A percentile compares a stretch with the other conserved stretches of the same genome.
These are phyloP conservation scores for Fraxinus dipetala DNA, from an alignment of 305 asterid genomes.

Conservation along the genomic window DNA sequence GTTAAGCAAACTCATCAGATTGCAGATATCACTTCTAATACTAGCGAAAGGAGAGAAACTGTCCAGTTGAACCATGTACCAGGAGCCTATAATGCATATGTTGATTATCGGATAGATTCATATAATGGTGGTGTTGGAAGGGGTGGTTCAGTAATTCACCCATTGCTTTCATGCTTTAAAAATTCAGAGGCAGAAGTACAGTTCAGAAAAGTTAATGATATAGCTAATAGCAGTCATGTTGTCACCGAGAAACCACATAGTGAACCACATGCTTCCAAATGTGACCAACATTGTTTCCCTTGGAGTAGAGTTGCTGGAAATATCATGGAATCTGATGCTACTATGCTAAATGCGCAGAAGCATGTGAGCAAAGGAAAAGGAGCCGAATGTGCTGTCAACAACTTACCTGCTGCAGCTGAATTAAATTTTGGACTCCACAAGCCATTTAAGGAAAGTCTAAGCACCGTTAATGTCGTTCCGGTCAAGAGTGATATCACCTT, in stretches of 20 bases:
- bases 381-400: conserved; percentile 24
- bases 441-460: conserved; percentile 29
- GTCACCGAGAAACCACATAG: conserved; percentile 19
- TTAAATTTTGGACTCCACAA: conserved; percentile 27
- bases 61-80: conserved; percentile 25
- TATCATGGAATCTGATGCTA: conserved; percentile 21
- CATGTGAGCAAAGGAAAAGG: conserved; percentile 28
- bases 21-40: conserved; percentile 29
- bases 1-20: conserved; percentile 27
- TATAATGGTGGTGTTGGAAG: conserved; percentile 22
- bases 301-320: conserved; percentile 25
- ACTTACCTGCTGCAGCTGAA: conserved; percentile 31
- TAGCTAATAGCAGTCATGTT: conserved; percentile 29
- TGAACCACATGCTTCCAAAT: conserved; percentile 27
- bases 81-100: conserved; percentile 33
- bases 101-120: conserved; percentile 24
- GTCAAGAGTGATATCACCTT: conserved; percentile 28
- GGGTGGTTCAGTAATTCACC: conserved; percentile 23
- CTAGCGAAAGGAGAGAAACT: conserved; percentile 32
- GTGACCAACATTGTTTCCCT: conserved; percentile 31
- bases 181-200: conserved; percentile 28
- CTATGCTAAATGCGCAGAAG: conserved; percentile 23
- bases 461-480: conserved; percentile 27
- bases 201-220: conserved; percentile 26
- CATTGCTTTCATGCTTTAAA: conserved; percentile 28